Evolutionary conservation across 2,329 filamentous ascomycete species (phyloP), one percentile per base, ranked within the genome.

Genomic region (Sphaerulina musiva): DNA sequence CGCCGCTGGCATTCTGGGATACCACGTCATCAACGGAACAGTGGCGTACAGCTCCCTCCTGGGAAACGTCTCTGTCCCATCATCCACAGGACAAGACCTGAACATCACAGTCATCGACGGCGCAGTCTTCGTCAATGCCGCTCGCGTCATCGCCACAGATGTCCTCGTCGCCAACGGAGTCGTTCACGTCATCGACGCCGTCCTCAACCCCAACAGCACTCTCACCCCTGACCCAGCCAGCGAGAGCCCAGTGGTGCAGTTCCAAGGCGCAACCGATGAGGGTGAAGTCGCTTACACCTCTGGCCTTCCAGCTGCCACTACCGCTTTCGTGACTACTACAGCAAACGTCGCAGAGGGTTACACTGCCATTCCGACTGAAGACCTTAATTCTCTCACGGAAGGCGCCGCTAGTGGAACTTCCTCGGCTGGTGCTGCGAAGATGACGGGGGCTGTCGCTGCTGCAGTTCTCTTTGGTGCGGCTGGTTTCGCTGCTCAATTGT

Each of bases 1-100:
- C 11, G 72, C 86, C 1, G 67, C 73, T 2, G 68, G 67, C 29
- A 76, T 87, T 48, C 73, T 87, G 34, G 70, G 75, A 26, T 88
- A 88, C 70, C 85, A 89, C 66, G 75, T 87, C 48, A 70, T 87
- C 43, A 73, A 74, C 44, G 77, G 76, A 44, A 74, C 73, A 7
- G 74, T 83, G 1, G 72, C 71, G 51, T 86, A 85, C 70, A 78
- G 75, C 46, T 62, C 51, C 46, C 57, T 57, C 29, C 71, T 80
- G 14, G 60, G 60, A 59, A 73, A 73, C 34, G 72, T 64, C 20
- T 66, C 57, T 8, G 61, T 76, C 12, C 56, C 60, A 6, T 69
- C 73, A 1, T 59, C 71, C 9, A 66, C 69, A 41, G 74, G 74
- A 48, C 60, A 43, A 2, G 64, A 68, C 39, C 42, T 76, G 10